Evolutionary conservation across 306 rosid genomes (phyloP).

Genomic region (Cercis canadensis): DNA sequence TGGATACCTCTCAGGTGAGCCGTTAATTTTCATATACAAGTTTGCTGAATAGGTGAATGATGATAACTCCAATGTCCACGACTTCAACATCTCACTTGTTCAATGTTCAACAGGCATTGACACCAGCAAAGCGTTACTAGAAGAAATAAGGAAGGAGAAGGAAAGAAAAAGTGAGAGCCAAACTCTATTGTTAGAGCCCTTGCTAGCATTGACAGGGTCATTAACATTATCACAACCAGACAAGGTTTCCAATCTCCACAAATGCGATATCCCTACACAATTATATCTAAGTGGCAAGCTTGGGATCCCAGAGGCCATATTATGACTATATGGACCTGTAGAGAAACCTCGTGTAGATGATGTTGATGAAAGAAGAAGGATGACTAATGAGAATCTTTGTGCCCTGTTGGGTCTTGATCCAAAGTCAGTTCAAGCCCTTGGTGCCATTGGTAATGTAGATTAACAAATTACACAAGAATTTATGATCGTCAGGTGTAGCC

Average conservation of each 20-base stretch:
- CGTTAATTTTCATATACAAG: background rate
- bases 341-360: constrained; percentile 26
- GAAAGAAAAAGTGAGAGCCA: constrained; percentile 66
- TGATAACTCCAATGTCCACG: constrained; percentile 2
- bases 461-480: constrained; percentile 11
- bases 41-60: background rate
- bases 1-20: constrained; percentile 79
- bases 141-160: constrained; percentile 70
- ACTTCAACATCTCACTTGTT: constrained; percentile 6
- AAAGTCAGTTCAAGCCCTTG: constrained; percentile 32
- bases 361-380: constrained; percentile 27
- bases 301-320: constrained; percentile 66
- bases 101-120: constrained; percentile 67
- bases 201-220: constrained; percentile 72
- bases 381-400: constrained; percentile 25
- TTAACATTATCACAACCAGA: constrained; percentile 67
- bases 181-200: constrained; percentile 68
- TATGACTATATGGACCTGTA: constrained; percentile 50
- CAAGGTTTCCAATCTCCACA: constrained; percentile 67
- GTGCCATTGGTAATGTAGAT: constrained; percentile 39
- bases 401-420: constrained; percentile 35
- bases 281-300: constrained; percentile 73
- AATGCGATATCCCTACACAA: constrained; percentile 78
- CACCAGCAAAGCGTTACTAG: constrained; percentile 68
- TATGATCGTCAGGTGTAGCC: background rate